Evolutionary conservation across 2,329 filamentous ascomycete species (phyloP).

Genomic region (Pseudopyrenochaeta lycopersici): DNA sequence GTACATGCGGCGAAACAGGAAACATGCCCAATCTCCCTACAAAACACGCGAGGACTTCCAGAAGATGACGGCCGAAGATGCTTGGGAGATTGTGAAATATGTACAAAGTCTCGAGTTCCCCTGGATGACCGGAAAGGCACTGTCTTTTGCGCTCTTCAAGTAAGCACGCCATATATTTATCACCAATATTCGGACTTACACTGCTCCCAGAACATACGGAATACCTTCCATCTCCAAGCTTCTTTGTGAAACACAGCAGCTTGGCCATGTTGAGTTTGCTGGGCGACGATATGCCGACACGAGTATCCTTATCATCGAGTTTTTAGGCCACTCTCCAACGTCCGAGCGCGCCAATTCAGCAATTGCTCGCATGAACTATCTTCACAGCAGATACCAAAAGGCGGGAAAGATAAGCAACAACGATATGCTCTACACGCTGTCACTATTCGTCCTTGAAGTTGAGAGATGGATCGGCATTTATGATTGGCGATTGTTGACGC

Average conservation of each 20-base stretch:
- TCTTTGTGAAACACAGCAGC: constrained; percentile 44
- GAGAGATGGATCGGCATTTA: constrained; percentile 69
- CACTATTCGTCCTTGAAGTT: constrained; percentile 72
- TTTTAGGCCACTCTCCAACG: constrained; percentile 32
- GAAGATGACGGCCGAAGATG: constrained; percentile 65
- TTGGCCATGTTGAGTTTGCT: constrained; percentile 33
- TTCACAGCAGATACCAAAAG: constrained; percentile 67
- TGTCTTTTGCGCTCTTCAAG: constrained; percentile 69
- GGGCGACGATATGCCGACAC: constrained; percentile 45
- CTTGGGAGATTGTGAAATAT: constrained; percentile 59
- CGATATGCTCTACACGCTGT: constrained; percentile 72
- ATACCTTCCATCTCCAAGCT: constrained; percentile 49
- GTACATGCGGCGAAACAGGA: constrained; percentile 48
- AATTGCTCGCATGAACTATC: constrained; percentile 70
- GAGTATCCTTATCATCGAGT: constrained; percentile 42
- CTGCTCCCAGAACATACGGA: constrained; percentile 42
- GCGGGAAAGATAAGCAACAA: constrained; percentile 67
- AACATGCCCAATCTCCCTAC: constrained; percentile 56
- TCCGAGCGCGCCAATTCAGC: constrained; percentile 52
- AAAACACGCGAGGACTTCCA: constrained; percentile 56
- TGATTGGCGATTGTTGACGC: constrained; percentile 75
- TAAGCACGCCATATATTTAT: constrained; percentile 4
- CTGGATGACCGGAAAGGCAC: constrained; percentile 57
- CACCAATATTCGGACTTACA: neutral
- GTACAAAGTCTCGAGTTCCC: constrained; percentile 66